Conservation (phyloP, 2,329 filamentous ascomycete species). For the Bipolaris gigantea region DNA sequence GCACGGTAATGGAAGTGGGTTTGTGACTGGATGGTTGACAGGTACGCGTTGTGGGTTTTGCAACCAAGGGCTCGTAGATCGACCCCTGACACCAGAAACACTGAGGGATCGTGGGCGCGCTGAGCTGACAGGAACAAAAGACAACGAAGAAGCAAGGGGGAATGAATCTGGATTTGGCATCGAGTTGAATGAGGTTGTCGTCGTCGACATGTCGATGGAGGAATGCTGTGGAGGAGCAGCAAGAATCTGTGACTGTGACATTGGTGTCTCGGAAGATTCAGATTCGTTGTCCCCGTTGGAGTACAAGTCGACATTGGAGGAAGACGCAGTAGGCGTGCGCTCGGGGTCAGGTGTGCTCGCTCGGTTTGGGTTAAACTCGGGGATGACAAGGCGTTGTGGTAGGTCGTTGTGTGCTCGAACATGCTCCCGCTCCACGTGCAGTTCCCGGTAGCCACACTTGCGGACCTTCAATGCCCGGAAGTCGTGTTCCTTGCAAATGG, state of each 20-base stretch:
- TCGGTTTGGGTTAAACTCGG: conserved; percentile 41
- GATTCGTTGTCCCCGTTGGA: conserved; percentile 30
- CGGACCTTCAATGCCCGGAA: conserved; percentile 59
- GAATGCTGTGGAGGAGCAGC: conserved; percentile 24
- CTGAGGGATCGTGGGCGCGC: conserved; percentile 45
- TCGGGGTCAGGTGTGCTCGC: conserved; percentile 27
- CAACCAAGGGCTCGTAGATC: conserved; percentile 33
- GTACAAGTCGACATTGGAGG: conserved; percentile 26
- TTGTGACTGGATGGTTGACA: conserved; percentile 33
- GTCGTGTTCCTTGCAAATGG: conserved; percentile 63
- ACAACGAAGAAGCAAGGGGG: conserved; percentile 24
- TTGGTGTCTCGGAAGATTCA: conserved; percentile 32
- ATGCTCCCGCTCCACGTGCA: conserved; percentile 53
- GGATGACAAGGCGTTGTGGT: conserved; percentile 39
- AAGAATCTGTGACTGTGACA: conserved; percentile 43
- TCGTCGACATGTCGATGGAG: conserved; percentile 36
- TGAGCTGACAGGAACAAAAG: conserved; percentile 38
- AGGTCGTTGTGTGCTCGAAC: conserved; percentile 41
- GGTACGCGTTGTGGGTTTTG: conserved; percentile 28
- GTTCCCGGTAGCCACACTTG: conserved; percentile 60
- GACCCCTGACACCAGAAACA: conserved; percentile 42
- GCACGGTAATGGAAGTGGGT: conserved; percentile 44
- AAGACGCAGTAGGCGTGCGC: conserved; percentile 29
- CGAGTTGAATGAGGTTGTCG: conserved; percentile 32
- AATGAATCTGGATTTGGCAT: conserved; percentile 31